Evolutionary conservation across 192 early-diverging fungal genomes (phyloP), one percentile per base, ranked within the genome.

Genomic region (Diversispora epigaea): DNA sequence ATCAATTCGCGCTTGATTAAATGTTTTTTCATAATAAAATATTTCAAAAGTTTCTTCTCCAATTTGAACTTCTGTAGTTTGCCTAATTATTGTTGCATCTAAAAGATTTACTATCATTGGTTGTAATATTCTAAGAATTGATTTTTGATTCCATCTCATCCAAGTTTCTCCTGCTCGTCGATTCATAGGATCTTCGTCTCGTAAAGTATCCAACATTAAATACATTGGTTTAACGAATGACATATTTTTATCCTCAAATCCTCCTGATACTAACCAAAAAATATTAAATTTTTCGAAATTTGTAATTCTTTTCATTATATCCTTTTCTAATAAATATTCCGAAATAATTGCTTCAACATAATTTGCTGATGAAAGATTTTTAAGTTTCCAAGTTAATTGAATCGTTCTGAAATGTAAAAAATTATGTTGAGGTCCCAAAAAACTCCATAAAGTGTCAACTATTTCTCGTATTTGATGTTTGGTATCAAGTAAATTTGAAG

Each of bases 141-240:
- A 87, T 43, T 78, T 85, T 5, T 90, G 80, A 68, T 91, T 86
- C 56, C 84, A 87, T 44, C 89, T 82, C 47, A 93, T 86, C 91
- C 91, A 93, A 6, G 82, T 85, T 61, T 93, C 90, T 39, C 89
- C 91, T 14, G 84, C 86, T 40, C 89, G 81, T 44, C 84, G 81
- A 65, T 89, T 80, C 0, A 84, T 77, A 0, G 87, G 84, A 57
- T 83, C 84, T 32, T 83, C 76, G 41, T 86, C 87, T 40, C 82
- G 75, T 47, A 93, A 79, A 50, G 86, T 81, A 71, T 96, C 95
- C 8, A 96, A 77, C 60, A 93, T 87, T 8, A 96, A 71, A 73
- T 95, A 91, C 82, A 95, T 85, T 4, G 91, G 89, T 63, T 93
- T 80, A 1, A 90, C 83, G 78, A 95, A 95, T 1, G 84, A 80